Percentiles rank a stretch among this genome's conserved stretches.
phyloP scores from a whole-genome alignment of 805 yeast genomes.

The Saccharomycopsis vini region DNA sequence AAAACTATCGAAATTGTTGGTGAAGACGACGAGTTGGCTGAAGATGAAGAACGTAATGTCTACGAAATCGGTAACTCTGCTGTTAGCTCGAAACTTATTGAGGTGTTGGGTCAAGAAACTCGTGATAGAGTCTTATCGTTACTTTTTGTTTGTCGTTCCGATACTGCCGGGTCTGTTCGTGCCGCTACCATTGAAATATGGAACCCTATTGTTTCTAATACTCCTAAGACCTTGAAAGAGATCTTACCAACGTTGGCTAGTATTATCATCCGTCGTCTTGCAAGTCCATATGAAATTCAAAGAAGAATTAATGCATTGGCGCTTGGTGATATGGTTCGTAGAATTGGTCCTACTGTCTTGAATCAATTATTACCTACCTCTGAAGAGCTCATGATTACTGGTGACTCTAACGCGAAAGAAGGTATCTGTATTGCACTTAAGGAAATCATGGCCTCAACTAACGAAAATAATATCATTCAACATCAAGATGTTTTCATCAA shows the following conservation, averaged over 20 bases:
- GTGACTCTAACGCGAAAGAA: slow-evolving; percentile 79
- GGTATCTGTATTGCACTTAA: slow-evolving; percentile 93
- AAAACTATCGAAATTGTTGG: slow-evolving; percentile 52
- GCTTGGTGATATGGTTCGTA: slow-evolving; percentile 85
- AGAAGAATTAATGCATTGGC: slow-evolving; percentile 88
- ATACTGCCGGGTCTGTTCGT: slow-evolving; percentile 78
- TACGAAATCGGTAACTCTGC: slow-evolving; percentile 13
- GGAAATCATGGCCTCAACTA: slow-evolving; percentile 74
- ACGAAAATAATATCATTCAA: slow-evolving; percentile 47
- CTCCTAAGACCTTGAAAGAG: slow-evolving; percentile 90
- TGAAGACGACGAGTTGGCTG: slow-evolving; percentile 31
- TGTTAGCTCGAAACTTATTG: slow-evolving; percentile 46
- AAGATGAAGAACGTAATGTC: slow-evolving; percentile 18
- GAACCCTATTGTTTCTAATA: slow-evolving; percentile 93
- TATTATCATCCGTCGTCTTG: slow-evolving; percentile 72
- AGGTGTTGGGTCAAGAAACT: slow-evolving; percentile 77
- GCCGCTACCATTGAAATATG: slow-evolving; percentile 88
- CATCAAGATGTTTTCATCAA: slow-evolving; percentile 62
- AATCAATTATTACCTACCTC: slow-evolving; percentile 79
- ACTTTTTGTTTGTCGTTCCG: slow-evolving; percentile 91
- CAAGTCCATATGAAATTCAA: slow-evolving; percentile 70
- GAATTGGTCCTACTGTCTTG: slow-evolving; percentile 86
- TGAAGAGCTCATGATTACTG: slow-evolving; percentile 46
- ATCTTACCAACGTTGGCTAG: slow-evolving; percentile 76
- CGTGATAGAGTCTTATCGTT: slow-evolving; percentile 79